Conservation (phyloP, 306 rosid species). For the Medicago ruthenica region DNA sequence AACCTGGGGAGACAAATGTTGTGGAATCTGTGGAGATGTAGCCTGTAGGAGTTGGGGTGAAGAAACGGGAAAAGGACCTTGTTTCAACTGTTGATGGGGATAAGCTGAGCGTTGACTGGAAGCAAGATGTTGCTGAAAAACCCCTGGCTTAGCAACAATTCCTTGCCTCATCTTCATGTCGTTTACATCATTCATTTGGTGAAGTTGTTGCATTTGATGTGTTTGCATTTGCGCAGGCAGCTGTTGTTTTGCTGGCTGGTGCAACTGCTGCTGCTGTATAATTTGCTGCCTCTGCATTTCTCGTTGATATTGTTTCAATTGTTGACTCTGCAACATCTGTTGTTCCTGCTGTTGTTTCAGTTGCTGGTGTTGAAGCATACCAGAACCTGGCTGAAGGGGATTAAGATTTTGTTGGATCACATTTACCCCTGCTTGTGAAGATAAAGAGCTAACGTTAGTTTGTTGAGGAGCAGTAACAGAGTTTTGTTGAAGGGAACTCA, state of each 20-base stretch:
- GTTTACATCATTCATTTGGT: constrained; percentile 77
- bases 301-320: constrained; percentile 62
- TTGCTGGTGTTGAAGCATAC: constrained; percentile 75
- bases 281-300: constrained; percentile 62
- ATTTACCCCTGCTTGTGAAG: constrained; percentile 79
- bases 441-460: constrained; percentile 59
- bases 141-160: constrained; percentile 67
- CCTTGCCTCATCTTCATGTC: constrained; percentile 81
- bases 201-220: constrained; percentile 76
- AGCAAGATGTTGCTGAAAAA: constrained; percentile 74
- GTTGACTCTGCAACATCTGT: constrained; percentile 69
- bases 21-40: constrained; percentile 92
- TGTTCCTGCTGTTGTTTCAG: constrained; percentile 75
- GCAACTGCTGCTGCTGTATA: constrained; percentile 55
- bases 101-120: constrained; percentile 73
- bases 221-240: constrained; percentile 73
- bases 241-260: constrained; percentile 70
- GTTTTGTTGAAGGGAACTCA: constrained; percentile 83
- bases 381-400: constrained; percentile 65
- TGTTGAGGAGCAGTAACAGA: constrained; percentile 70
- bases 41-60: constrained; percentile 86
- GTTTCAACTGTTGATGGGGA: constrained; percentile 82
- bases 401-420: constrained; percentile 63
- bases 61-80: constrained; percentile 68
- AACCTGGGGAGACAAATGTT: constrained; percentile 96